These are phyloP conservation scores for Pleurotus tuoliensis DNA, from an alignment of 768 basidiomycete species.

Conservation along the genomic window DNA sequence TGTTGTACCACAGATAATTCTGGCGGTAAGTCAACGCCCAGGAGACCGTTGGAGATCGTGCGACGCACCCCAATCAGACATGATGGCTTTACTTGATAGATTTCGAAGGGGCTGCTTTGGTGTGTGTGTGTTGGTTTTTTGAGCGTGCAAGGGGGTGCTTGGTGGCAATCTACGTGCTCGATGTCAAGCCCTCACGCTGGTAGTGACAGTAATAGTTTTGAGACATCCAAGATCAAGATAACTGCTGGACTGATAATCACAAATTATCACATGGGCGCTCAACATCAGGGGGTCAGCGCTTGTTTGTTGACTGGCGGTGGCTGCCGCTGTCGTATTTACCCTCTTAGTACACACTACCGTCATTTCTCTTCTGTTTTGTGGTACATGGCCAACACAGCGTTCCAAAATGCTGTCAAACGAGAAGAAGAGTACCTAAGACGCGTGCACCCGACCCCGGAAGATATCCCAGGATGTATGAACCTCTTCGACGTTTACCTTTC, in stretches of 20 bases:
- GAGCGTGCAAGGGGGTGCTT: background rate
- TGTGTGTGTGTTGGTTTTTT: too few species aligned
- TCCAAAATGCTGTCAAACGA: slow-evolving; percentile 56
- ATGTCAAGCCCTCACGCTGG: background rate
- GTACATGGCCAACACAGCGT: slow-evolving; percentile 39
- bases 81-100: slow-evolving; percentile 7
- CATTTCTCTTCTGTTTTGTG: slow-evolving; percentile 15
- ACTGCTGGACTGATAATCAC: background rate
- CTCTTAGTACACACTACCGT: background rate
- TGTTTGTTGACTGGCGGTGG: slow-evolving; percentile 12
- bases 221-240: background rate
- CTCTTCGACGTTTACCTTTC: slow-evolving; percentile 69
- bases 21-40: slow-evolving; percentile 5
- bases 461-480: slow-evolving; percentile 79
- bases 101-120: too few species aligned
- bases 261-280: slow-evolving; percentile 1
- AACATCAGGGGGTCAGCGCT: too few species aligned
- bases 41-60: background rate
- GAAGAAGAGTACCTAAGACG: slow-evolving; percentile 63
- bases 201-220: background rate
- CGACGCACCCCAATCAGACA: slow-evolving; percentile 40
- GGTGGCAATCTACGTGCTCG: background rate
- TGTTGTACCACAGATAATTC: background rate
- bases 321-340: slow-evolving; percentile 8
- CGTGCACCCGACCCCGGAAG: slow-evolving; percentile 71